These are phyloP conservation scores for Tubosaeta brunneosetosa DNA, from an alignment of 768 basidiomycete genomes.

Conservation along the genomic window DNA sequence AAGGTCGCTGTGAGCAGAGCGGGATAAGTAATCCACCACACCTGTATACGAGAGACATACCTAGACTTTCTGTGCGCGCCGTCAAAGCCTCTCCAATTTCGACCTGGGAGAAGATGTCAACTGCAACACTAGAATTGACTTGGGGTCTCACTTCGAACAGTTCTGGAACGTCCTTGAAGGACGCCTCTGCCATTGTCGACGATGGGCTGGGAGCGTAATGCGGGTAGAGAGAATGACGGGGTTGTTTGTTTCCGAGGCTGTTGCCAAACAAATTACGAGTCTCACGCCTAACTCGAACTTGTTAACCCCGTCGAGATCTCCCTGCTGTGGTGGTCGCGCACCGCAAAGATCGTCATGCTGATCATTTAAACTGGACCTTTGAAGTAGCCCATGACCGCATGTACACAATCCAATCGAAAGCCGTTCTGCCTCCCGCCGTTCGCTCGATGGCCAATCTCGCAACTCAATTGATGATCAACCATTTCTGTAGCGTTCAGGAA, in stretches of 20 bases:
- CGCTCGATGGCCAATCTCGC: no score
- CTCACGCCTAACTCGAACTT: no score
- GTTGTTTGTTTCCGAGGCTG: conserved; percentile 19
- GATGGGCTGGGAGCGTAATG: conserved; percentile 1
- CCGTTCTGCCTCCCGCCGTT: no score
- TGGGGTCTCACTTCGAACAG: conserved; percentile 75
- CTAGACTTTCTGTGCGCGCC: conserved; percentile 86
- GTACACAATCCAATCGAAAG: no score
- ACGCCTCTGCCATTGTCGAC: conserved; percentile 55
- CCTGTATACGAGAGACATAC: conserved; percentile 43
- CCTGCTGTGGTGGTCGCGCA: no score
- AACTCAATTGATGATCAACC: no score
- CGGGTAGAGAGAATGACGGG: neutral
- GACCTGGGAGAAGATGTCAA: conserved; percentile 42
- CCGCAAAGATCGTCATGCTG: no score
- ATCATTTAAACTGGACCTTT: no score
- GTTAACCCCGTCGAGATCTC: no score
- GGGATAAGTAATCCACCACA: neutral
- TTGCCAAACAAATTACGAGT: conserved; percentile 24
- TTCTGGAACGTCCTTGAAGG: conserved; percentile 93
- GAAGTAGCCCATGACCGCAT: no score
- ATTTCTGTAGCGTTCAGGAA: no score
- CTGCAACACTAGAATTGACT: conserved; percentile 2
- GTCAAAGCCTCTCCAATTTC: conserved; percentile 87
- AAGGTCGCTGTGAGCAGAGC: conserved; percentile 65